phyloP scores from a whole-genome alignment of 768 basidiomycete species.

The Macrolepiota dolichaula region DNA sequence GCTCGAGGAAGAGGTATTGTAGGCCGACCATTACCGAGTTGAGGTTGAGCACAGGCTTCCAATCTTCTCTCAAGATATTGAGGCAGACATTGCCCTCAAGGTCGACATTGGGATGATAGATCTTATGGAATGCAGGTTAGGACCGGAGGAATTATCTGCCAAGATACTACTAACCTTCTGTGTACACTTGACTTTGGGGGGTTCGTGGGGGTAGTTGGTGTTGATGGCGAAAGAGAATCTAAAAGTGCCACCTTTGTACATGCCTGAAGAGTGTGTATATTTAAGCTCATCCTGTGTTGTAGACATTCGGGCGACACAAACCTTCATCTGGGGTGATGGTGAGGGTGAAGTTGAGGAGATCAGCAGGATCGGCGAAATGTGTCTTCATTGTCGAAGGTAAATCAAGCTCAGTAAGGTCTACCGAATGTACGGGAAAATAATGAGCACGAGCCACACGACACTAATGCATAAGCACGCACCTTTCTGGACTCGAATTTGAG shows the following conservation, averaged over 20 bases:
- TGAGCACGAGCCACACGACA: constrained; percentile 1
- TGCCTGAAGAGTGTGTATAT: constrained; percentile 50
- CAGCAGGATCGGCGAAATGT: constrained; percentile 84
- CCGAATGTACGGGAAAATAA: background rate
- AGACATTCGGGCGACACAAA: constrained; percentile 27
- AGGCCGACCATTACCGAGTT: constrained; percentile 98
- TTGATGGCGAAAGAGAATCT: constrained; percentile 94
- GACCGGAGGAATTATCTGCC: background rate
- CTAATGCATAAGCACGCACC: constrained; percentile 44
- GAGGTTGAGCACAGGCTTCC: constrained; percentile 98
- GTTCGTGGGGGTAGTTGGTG: constrained; percentile 98
- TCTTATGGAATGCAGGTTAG: constrained; percentile 44
- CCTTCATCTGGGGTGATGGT: constrained; percentile 98
- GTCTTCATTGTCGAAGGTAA: constrained; percentile 96
- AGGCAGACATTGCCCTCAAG: constrained; percentile 97
- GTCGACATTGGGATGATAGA: constrained; percentile 99
- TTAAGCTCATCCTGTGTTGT: background rate
- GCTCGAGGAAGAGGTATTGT: constrained; percentile 97
- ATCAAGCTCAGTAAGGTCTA: constrained; percentile 96
- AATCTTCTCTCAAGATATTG: constrained; percentile 98
- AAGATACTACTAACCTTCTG: constrained; percentile 63
- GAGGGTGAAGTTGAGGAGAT: constrained; percentile 95
- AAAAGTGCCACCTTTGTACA: constrained; percentile 97
- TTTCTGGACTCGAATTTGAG: constrained; percentile 99
- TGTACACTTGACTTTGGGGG: constrained; percentile 97